Conservation (phyloP, 495 filamentous ascomycete species). For the Jackrogersella minutella region DNA sequence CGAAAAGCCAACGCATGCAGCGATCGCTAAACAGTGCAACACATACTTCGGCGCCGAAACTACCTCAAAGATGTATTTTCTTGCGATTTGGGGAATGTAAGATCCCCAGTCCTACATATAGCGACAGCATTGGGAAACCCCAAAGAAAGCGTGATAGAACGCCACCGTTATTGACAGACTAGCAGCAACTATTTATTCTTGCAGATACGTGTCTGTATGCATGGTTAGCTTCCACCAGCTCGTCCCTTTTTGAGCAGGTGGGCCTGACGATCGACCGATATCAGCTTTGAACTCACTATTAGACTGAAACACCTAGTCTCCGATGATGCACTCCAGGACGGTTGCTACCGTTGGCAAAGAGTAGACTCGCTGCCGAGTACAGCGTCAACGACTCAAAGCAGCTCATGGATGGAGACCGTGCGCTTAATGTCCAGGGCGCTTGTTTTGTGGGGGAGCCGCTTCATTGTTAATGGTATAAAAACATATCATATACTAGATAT, state of each 20-base stretch:
- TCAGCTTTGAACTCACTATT: background rate
- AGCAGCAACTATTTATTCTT: slow-evolving; percentile 4
- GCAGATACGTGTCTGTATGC: slow-evolving; percentile 8
- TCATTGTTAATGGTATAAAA: background rate
- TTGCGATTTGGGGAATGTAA: slow-evolving; percentile 12
- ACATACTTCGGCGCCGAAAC: background rate
- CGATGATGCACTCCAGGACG: too few relatives aligned
- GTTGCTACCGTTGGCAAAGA: too few relatives aligned
- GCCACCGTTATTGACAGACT: slow-evolving; percentile 5
- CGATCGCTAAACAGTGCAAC: background rate
- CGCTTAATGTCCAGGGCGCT: background rate
- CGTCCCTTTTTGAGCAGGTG: slow-evolving; percentile 10
- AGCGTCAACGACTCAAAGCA: background rate
- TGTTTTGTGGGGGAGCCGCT: background rate
- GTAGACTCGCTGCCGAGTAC: too few relatives aligned
- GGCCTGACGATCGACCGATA: slow-evolving; percentile 14
- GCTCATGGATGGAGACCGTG: background rate
- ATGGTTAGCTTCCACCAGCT: slow-evolving; percentile 6
- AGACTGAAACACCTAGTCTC: too few relatives aligned
- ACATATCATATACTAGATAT: background rate
- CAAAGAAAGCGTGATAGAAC: background rate
- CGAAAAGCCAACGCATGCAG: slow-evolving; percentile 16
- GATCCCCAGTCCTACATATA: too few relatives aligned
- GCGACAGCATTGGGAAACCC: background rate
- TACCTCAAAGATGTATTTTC: slow-evolving; percentile 6